Evolutionary conservation across 139 green algal genomes (phyloP).

Genomic region (Coelastrella sp.): DNA sequence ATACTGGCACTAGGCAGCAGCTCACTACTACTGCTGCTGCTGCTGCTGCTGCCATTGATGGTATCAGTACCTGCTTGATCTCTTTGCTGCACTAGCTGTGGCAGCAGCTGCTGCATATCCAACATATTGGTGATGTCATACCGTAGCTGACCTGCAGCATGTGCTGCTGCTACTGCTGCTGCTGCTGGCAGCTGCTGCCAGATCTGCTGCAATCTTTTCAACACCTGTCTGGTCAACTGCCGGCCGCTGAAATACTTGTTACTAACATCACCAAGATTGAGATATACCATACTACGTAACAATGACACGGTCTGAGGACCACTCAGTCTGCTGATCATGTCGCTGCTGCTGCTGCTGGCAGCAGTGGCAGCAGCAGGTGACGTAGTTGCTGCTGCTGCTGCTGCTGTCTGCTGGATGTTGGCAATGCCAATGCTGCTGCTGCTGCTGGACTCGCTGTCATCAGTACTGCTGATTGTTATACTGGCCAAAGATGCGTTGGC

Average conservation of each 20-base stretch:
- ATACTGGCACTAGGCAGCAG: neutral
- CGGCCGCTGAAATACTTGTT: neutral
- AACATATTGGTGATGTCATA: neutral
- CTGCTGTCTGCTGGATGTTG: neutral
- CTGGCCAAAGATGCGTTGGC: neutral
- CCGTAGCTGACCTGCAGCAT: neutral
- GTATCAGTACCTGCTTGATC: neutral
- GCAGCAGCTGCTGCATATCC: neutral
- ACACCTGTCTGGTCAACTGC: neutral
- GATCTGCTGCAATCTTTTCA: neutral
- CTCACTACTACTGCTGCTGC: neutral
- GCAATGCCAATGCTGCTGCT: neutral
- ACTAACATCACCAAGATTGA: neutral
- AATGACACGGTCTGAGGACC: neutral
- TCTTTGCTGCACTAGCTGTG: conserved; percentile 11
- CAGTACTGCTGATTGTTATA: neutral
- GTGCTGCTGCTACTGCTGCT: conserved; percentile 2
- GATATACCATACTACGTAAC: neutral
- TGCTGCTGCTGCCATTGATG: conserved; percentile 17
- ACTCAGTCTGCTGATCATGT: neutral
- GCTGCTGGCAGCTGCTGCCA: neutral
- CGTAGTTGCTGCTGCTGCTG: conserved; percentile 6
- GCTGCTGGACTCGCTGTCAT: neutral
- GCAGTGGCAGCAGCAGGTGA: neutral
- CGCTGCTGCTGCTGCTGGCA: conserved; percentile 12